Conservation (phyloP, 2,329 filamentous ascomycete genomes). For the Aschersonia sp. region DNA sequence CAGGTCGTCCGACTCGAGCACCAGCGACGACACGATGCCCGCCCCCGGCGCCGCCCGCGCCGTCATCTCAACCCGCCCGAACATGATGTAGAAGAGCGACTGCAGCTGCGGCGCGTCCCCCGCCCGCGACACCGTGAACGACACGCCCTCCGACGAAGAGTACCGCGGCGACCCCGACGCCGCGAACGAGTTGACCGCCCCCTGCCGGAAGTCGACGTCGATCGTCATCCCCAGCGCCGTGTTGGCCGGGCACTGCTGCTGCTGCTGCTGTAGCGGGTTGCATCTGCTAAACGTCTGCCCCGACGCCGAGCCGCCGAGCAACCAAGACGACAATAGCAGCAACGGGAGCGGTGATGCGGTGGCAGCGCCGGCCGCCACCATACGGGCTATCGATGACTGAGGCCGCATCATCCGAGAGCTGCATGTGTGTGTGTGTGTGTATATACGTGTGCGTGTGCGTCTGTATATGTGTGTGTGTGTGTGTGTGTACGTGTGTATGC, state of each 20-base stretch:
- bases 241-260: slow-evolving; percentile 51
- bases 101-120: slow-evolving; percentile 77
- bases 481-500: no score
- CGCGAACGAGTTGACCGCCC: slow-evolving; percentile 65
- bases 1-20: slow-evolving; percentile 78
- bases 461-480: no score
- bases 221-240: slow-evolving; percentile 74
- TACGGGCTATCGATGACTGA: no score
- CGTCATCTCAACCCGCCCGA: slow-evolving; percentile 74
- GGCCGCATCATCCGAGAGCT: no score
- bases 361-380: no score
- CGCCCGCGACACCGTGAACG: slow-evolving; percentile 62
- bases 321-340: no score
- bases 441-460: no score
- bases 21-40: slow-evolving; percentile 85
- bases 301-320: neutral
- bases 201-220: slow-evolving; percentile 68
- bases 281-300: neutral
- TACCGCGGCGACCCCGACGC: slow-evolving; percentile 59
- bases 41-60: slow-evolving; percentile 77
- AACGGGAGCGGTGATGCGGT: no score
- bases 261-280: slow-evolving; percentile 7
- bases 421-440: no score
- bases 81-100: slow-evolving; percentile 98
- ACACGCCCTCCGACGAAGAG: slow-evolving; percentile 52